Evolutionary conservation across 1,284 basidiomycete species (phyloP).

Genomic region (Trichosporon coremiiforme): DNA sequence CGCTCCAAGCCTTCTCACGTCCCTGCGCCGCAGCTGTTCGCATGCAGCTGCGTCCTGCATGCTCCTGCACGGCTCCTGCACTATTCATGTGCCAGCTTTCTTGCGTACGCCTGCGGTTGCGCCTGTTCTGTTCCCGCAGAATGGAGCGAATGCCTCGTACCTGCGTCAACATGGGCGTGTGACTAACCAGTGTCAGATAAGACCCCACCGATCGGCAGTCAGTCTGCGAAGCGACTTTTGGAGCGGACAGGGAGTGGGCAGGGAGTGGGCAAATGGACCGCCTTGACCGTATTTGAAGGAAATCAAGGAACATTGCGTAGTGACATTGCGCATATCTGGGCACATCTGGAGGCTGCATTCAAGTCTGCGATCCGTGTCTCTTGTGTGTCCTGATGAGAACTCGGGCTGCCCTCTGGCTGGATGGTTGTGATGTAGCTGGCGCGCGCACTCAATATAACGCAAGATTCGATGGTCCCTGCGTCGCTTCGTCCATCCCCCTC

Average conservation of each 20-base stretch:
- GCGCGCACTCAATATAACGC: slow-evolving; percentile 5
- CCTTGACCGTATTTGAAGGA: not conserved
- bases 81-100: not conserved
- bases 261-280: not conserved
- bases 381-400: slow-evolving; percentile 3
- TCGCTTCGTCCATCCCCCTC: not conserved
- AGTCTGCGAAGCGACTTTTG: not conserved
- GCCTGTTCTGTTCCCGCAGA: not conserved
- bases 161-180: not conserved
- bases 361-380: not conserved
- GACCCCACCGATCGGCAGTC: not conserved
- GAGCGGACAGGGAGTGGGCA: not conserved
- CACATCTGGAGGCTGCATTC: slow-evolving; percentile 4
- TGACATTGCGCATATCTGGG: not conserved
- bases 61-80: not conserved
- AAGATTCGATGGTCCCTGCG: not conserved
- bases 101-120: not conserved
- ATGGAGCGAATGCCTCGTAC: not conserved
- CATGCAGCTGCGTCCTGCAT: too few relatives aligned
- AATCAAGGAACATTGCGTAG: not conserved
- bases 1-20: not conserved
- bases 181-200: not conserved
- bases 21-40: too few relatives aligned
- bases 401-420: not conserved
- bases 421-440: slow-evolving; percentile 3